phyloP scores from a whole-genome alignment of 768 basidiomycete species.

The Rhizopogon vulgaris region DNA sequence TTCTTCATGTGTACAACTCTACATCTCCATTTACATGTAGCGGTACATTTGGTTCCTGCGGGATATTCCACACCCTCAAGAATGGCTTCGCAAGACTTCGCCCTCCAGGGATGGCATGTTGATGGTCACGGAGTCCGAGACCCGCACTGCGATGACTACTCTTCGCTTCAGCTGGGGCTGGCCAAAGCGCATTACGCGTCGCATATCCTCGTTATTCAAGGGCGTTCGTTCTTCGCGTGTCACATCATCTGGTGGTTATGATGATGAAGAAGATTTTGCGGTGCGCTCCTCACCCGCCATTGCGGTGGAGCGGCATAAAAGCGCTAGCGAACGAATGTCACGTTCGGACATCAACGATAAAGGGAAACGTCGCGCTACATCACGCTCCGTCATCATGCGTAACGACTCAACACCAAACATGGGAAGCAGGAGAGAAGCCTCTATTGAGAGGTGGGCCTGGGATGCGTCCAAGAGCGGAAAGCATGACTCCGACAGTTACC shows the following conservation, averaged over 20 bases:
- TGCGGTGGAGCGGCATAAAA: constrained; percentile 21
- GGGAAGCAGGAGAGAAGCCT: constrained; percentile 21
- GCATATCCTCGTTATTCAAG: constrained; percentile 48
- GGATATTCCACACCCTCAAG: constrained; percentile 57
- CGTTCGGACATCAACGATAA: constrained; percentile 18
- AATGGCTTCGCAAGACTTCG: constrained; percentile 66
- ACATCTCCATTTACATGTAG: constrained; percentile 28
- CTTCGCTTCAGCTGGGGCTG: constrained; percentile 60
- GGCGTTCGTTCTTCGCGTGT: constrained; percentile 28
- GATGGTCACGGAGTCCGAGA: constrained; percentile 70
- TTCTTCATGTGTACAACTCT: not conserved
- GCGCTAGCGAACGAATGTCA: constrained; percentile 10
- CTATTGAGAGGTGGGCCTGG: constrained; percentile 29
- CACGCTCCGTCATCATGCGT: constrained; percentile 12
- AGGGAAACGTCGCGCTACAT: constrained; percentile 18
- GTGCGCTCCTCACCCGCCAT: constrained; percentile 25
- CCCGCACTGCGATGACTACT: constrained; percentile 63
- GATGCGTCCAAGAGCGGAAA: constrained; percentile 12
- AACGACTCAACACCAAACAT: constrained; percentile 18
- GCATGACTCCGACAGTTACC: constrained; percentile 19
- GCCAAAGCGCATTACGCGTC: constrained; percentile 34
- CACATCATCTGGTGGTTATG: constrained; percentile 9
- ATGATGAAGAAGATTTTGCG: constrained; percentile 19
- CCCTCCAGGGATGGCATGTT: constrained; percentile 43
- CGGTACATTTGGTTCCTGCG: constrained; percentile 58